Evolutionary conservation across 192 early-diverging fungal genomes (phyloP), one percentile per base, ranked within the genome.

Genomic region (Coemansia biformis): DNA sequence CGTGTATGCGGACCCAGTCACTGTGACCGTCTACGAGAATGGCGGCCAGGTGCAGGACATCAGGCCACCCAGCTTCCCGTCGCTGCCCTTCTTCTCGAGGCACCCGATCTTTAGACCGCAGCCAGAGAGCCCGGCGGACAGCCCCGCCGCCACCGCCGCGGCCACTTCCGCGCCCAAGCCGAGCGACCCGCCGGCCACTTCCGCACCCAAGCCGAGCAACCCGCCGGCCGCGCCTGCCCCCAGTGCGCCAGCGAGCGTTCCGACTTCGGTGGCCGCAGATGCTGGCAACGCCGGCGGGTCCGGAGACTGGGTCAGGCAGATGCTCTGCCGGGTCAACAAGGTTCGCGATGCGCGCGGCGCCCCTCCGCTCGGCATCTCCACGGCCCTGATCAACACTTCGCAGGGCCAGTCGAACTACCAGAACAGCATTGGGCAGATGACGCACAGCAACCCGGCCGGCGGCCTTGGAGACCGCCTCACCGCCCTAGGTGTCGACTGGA

Each of bases 331-430:
- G 46, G 46, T 76, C 39, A 76, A 76, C 31, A 49, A 32, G 23
- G 54, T 65, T 19, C 74, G 74, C 29, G 35, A 52, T 15, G 30
- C 49, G 17, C 54, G 38, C 17, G 58, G 61, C 19, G 38, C 35
- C 9, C 46, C 61, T 47, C 60, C 60, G 8, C 63, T 76, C 17
- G 61, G 54, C 0, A 43, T 70, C 14, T 63, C 64, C 5, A 23
- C 51, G 1, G 54, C 56, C 11, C 54, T 74, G 16, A 46, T 38
- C 51, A 30, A 33, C 10, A 30, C 68, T 34, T 59, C 75, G 5
- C 63, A 77, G 30, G 22, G 43, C 14, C 78, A 79, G 38, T 66
- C 78, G 1, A 36, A 69, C 15, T 79, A 77, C 51, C 55, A 62
- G 55, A 66, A 48, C 55, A 65, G 54, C 37, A 53, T 64, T 21